These are phyloP conservation scores for Candida taoyuanica DNA, from an alignment of 805 yeast genomes.

Conservation along the genomic window DNA sequence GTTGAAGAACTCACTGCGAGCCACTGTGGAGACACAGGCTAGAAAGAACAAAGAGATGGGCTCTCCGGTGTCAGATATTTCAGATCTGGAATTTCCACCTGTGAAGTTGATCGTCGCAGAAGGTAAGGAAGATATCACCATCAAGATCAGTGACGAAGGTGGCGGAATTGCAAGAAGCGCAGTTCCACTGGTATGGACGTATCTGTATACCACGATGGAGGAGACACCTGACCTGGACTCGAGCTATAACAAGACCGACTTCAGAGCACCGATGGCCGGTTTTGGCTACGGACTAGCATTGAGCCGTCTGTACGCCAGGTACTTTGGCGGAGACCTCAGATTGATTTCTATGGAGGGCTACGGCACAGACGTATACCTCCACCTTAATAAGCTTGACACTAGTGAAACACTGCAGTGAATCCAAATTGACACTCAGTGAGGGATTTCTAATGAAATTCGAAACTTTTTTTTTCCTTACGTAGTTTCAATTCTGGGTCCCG, in stretches of 20 bases:
- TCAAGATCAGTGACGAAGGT: constrained; percentile 88
- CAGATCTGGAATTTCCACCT: constrained; percentile 73
- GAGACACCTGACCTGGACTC: constrained; percentile 52
- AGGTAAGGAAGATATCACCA: constrained; percentile 87
- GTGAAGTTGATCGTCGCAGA: constrained; percentile 83
- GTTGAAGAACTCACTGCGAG: constrained; percentile 79
- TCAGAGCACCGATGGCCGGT: constrained; percentile 91
- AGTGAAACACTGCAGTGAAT: constrained; percentile 21
- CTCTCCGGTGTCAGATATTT: constrained; percentile 33
- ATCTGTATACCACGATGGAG: constrained; percentile 83
- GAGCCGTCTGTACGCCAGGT: constrained; percentile 78
- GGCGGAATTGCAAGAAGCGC: constrained; percentile 89
- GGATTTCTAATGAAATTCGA: too few species aligned
- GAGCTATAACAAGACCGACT: constrained; percentile 48
- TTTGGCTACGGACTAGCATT: constrained; percentile 90
- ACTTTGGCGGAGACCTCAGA: constrained; percentile 86
- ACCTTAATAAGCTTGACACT: constrained; percentile 72
- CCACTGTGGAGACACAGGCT: constrained; percentile 79
- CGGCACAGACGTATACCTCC: constrained; percentile 89
- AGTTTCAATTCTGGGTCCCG: too few species aligned
- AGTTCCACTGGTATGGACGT: constrained; percentile 85
- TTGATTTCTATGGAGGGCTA: constrained; percentile 90
- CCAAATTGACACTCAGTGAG: background rate
- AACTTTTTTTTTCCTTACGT: too few species aligned
- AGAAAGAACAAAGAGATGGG: constrained; percentile 41